A percentile compares a stretch with the other conserved stretches of the same genome.
Evolutionary conservation across 768 basidiomycete genomes (phyloP).

Genomic region (Exidia glandulosa): DNA sequence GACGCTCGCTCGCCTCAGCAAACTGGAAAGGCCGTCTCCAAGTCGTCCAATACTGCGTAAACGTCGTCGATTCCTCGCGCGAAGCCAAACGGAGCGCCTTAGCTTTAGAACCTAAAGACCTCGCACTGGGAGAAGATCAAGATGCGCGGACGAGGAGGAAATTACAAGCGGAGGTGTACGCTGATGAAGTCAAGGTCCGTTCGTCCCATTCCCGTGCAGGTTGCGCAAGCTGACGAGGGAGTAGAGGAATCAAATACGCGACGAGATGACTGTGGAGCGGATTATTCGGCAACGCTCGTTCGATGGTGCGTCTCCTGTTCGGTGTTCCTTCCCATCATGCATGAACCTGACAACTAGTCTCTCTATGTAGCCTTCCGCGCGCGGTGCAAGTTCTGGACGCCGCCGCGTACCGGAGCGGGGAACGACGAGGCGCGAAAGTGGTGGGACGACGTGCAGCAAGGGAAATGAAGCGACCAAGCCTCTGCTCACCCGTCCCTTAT

Average conservation of each 20-base stretch:
- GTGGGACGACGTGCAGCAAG: slow-evolving; percentile 10
- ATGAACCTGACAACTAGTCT: background rate
- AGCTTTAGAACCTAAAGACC: slow-evolving; percentile 32
- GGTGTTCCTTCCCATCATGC: too few relatives aligned
- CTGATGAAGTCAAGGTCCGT: slow-evolving; percentile 61
- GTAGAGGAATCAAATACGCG: slow-evolving; percentile 64
- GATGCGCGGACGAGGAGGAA: slow-evolving; percentile 25
- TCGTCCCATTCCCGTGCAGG: background rate
- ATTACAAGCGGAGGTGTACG: slow-evolving; percentile 46
- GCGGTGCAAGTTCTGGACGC: slow-evolving; percentile 70
- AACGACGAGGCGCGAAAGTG: slow-evolving; percentile 13
- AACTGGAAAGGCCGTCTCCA: slow-evolving; percentile 63
- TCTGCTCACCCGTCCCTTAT: too few relatives aligned
- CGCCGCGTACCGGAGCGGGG: slow-evolving; percentile 37
- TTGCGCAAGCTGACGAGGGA: slow-evolving; percentile 5
- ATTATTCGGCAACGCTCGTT: slow-evolving; percentile 61
- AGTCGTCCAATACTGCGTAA: slow-evolving; percentile 66
- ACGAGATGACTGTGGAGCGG: slow-evolving; percentile 60
- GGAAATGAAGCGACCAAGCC: too few relatives aligned
- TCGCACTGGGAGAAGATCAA: slow-evolving; percentile 14
- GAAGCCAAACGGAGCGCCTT: slow-evolving; percentile 45
- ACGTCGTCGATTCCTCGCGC: slow-evolving; percentile 54
- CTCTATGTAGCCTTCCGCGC: slow-evolving; percentile 54
- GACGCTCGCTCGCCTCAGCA: slow-evolving; percentile 6
- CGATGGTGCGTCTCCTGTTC: slow-evolving; percentile 41